Evolutionary conservation across 2,329 filamentous ascomycete genomes (phyloP), one percentile per base, ranked within the genome.

Genomic region (Epichloe gansuensis): DNA sequence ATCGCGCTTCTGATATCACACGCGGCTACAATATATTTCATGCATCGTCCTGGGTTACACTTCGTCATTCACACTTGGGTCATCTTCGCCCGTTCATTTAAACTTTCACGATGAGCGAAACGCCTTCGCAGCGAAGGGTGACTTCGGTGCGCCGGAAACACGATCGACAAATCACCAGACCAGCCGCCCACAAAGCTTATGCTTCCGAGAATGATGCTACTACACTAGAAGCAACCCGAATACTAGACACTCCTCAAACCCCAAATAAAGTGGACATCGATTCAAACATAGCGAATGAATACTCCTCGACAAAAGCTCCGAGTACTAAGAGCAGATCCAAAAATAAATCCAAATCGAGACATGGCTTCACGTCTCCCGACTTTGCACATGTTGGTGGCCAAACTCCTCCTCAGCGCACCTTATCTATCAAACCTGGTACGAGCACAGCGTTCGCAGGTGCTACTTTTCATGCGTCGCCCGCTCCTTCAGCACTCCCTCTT

Each of bases 381-480:
- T 67, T 65, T 25, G 61, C 63, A 23, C 71, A 65, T 17, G 63
- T 65, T 17, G 71, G 67, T 31, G 70, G 70, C 23, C 69, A 69
- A 47, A 80, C 75, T 17, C 69, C 62, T 23, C 67, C 68, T 17
- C 62, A 64, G 11, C 71, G 75, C 49, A 70, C 69, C 15, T 63
- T 64, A 8, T 65, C 69, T 34, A 64, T 72, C 57, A 76, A 75
- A 62, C 68, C 75, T 46, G 67, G 68, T 48, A 68, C 68, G 34
- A 69, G 69, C 48, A 74, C 81, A 55, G 83, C 85, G 46, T 98
- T 95, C 69, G 93, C 93, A 41, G 93, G 91, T 13, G 86, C 91
- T 37, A 94, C 90, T 5, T 98, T 97, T 67, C 91, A 96, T 68
- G 88, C 90, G 42, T 97, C 93, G 8, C 93, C 93, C 21, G 91